Percentiles rank a stretch among this genome's conserved stretches.
These are phyloP conservation scores for Parathielavia appendiculata DNA, from an alignment of 495 filamentous ascomycete species.

Conservation along the genomic window DNA sequence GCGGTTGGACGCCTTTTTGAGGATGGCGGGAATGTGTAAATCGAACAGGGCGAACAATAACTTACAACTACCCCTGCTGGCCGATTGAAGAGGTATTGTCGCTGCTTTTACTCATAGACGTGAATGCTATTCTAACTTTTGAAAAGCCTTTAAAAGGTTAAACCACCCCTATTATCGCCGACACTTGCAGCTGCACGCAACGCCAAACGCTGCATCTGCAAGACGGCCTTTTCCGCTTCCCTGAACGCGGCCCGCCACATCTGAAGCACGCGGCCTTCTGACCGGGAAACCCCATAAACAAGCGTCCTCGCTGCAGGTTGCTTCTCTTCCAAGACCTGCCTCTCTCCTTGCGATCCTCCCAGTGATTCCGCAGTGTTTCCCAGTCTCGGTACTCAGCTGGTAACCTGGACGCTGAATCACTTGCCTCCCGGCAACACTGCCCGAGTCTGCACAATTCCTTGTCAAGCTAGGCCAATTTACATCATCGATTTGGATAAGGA, in stretches of 20 bases:
- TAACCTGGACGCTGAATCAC: neutral
- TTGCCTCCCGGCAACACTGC: neutral
- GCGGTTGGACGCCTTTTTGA: slow-evolving; percentile 19
- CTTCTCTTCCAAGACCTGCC: too few species aligned
- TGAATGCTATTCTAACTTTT: neutral
- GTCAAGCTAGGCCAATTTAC: neutral
- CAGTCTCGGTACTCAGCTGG: neutral
- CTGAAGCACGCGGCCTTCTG: neutral
- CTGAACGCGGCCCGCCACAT: neutral
- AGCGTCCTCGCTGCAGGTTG: neutral
- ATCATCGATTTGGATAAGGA: neutral
- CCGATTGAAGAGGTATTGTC: slow-evolving; percentile 6
- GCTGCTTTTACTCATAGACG: neutral
- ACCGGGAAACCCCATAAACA: neutral
- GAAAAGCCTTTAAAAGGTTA: too few species aligned
- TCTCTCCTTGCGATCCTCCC: neutral
- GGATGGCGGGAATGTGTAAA: slow-evolving; percentile 12
- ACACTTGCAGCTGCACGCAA: neutral
- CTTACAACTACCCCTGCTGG: neutral
- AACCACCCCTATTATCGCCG: neutral
- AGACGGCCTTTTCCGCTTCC: neutral
- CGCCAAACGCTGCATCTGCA: neutral
- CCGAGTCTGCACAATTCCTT: neutral
- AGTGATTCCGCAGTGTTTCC: neutral
- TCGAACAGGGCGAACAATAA: slow-evolving; percentile 1